A percentile compares a stretch with the other conserved stretches of the same genome.
phyloP scores from a whole-genome alignment of 768 basidiomycete species.

The Boletus rubropictus region DNA sequence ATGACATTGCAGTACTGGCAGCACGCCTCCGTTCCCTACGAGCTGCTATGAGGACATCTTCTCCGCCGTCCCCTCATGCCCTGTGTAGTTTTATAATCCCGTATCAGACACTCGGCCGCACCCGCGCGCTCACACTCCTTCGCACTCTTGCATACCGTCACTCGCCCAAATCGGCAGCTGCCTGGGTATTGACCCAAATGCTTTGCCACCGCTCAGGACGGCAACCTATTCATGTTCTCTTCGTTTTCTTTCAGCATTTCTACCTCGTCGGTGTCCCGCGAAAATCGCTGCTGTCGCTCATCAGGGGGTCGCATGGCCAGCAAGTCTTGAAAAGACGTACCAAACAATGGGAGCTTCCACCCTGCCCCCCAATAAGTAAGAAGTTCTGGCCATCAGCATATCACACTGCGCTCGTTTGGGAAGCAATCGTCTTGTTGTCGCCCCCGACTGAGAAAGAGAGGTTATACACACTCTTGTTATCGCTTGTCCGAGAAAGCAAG shows the following conservation, averaged over 20 bases:
- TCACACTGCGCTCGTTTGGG: conserved; percentile 36
- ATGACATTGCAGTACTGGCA: conserved; percentile 12
- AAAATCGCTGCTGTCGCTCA: conserved; percentile 18
- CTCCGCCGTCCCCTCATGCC: conserved; percentile 19
- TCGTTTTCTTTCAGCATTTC: conserved; percentile 48
- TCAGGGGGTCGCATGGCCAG: conserved; percentile 12
- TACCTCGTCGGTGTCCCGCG: conserved; percentile 48
- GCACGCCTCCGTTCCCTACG: conserved; percentile 24
- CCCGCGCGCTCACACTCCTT: conserved; percentile 14
- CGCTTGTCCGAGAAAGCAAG: conserved; percentile 11
- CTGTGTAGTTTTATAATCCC: conserved; percentile 17
- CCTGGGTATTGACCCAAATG: conserved; percentile 29
- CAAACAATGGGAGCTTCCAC: background rate
- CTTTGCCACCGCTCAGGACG: conserved; percentile 21
- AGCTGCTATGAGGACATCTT: conserved; percentile 17
- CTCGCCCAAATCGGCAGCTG: conserved; percentile 21
- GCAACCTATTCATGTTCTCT: conserved; percentile 23
- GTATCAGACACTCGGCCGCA: conserved; percentile 20
- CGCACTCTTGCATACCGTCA: conserved; percentile 19
- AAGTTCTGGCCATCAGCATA: conserved; percentile 30
- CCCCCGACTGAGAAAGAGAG: conserved; percentile 22
- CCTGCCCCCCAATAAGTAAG: conserved; percentile 1
- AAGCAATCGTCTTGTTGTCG: conserved; percentile 24
- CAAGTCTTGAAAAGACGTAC: background rate
- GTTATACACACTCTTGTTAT: conserved; percentile 44